phyloP scores from a whole-genome alignment of 345 rosid genomes.

The Physaria fendleri region DNA sequence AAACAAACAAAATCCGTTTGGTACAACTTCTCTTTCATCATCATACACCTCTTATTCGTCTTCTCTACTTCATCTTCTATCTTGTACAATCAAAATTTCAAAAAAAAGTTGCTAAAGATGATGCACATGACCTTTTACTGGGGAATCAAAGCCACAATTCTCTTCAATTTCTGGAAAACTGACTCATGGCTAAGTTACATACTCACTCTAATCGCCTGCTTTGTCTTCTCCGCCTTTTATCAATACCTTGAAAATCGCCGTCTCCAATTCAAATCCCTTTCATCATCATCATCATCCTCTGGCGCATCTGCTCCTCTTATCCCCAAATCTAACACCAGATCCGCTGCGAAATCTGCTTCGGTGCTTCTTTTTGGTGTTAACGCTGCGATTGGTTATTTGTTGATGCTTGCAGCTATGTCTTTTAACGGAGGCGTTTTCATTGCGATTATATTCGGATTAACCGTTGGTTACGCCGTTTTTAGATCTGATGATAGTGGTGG shows the following conservation, averaged over 20 bases:
- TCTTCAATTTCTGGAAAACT: slow-evolving; percentile 65
- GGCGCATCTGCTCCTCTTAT: slow-evolving; percentile 38
- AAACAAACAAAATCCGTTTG: too few species aligned
- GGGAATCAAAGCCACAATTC: slow-evolving; percentile 61
- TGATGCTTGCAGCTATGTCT: slow-evolving; percentile 84
- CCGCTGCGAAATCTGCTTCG: slow-evolving; percentile 33
- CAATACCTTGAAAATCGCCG: slow-evolving; percentile 65
- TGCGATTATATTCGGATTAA: slow-evolving; percentile 56
- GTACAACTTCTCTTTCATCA: too few species aligned
- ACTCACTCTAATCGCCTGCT: slow-evolving; percentile 62
- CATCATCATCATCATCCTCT: slow-evolving; percentile 6
- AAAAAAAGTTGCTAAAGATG: too few species aligned
- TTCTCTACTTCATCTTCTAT: too few species aligned
- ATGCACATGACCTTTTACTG: slow-evolving; percentile 97
- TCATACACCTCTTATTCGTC: too few species aligned
- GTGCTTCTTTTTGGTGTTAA: slow-evolving; percentile 54
- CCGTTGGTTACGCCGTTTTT: slow-evolving; percentile 53
- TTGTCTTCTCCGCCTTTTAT: slow-evolving; percentile 51
- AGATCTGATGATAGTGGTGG: slow-evolving; percentile 30
- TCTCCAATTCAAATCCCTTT: slow-evolving; percentile 33
- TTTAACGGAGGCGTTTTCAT: slow-evolving; percentile 84
- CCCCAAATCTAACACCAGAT: slow-evolving; percentile 25
- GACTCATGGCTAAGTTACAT: slow-evolving; percentile 54
- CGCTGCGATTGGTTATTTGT: slow-evolving; percentile 62
- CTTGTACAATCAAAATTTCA: too few species aligned